These are phyloP conservation scores for Fraxinus platypoda DNA, from an alignment of 305 asterid genomes.

Conservation along the genomic window DNA sequence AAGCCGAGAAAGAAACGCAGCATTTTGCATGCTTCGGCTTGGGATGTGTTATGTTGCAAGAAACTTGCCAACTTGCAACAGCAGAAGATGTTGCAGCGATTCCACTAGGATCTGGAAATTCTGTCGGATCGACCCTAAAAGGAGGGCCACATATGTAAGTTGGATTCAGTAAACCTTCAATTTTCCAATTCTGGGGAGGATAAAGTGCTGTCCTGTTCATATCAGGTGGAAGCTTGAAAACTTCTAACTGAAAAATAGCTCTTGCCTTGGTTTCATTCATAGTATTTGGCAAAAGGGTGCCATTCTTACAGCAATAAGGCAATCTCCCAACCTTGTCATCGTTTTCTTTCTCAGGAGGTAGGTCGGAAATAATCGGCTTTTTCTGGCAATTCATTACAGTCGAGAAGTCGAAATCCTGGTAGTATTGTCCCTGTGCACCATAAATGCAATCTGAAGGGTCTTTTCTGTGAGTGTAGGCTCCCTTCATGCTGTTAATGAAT, in stretches of 20 bases:
- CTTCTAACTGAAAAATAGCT: slow-evolving; percentile 70
- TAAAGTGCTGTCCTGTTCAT: slow-evolving; percentile 61
- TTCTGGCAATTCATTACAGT: slow-evolving; percentile 64
- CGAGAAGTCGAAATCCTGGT: slow-evolving; percentile 65
- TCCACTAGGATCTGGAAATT: slow-evolving; percentile 72
- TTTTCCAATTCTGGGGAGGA: slow-evolving; percentile 85
- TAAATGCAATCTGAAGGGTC: slow-evolving; percentile 76
- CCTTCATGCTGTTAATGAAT: slow-evolving; percentile 64
- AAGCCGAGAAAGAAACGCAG: slow-evolving; percentile 87
- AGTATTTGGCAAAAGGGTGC: slow-evolving; percentile 53
- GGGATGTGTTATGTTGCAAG: slow-evolving; percentile 73
- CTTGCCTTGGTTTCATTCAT: slow-evolving; percentile 69
- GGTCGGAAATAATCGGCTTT: slow-evolving; percentile 70
- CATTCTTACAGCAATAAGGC: slow-evolving; percentile 75
- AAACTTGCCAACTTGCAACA: slow-evolving; percentile 73
- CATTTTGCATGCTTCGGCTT: slow-evolving; percentile 53
- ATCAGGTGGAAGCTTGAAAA: slow-evolving; percentile 83
- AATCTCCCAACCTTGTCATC: slow-evolving; percentile 72
- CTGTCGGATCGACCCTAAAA: slow-evolving; percentile 57
- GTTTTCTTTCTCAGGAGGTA: slow-evolving; percentile 52
- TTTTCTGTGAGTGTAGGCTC: slow-evolving; percentile 63
- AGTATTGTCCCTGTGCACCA: slow-evolving; percentile 78
- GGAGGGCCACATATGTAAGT: slow-evolving; percentile 73
- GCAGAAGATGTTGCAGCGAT: slow-evolving; percentile 43
- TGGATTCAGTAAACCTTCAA: slow-evolving; percentile 59